Conservation (phyloP, 164 flowering plant genomes). For the Stephania yunnanensis region DNA sequence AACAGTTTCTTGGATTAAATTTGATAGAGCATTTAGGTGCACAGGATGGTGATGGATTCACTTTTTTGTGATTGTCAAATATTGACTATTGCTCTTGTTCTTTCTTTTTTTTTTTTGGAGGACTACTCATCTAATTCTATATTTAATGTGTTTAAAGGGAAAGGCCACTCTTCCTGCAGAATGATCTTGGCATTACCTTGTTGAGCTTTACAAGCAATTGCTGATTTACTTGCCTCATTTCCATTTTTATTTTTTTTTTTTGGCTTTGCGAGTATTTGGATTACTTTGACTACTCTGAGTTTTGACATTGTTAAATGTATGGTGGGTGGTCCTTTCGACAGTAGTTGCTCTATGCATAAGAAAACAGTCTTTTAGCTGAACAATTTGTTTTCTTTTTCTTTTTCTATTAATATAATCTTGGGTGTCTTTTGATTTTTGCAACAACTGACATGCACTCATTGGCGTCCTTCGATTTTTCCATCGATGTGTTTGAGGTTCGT, state of each 20-base stretch:
- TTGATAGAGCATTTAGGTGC: neutral
- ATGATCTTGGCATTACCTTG: neutral
- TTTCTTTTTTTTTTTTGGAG: neutral
- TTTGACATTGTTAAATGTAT: too few relatives aligned
- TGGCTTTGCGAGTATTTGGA: neutral
- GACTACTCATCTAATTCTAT: neutral
- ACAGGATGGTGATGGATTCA: neutral
- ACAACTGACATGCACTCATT: too few relatives aligned
- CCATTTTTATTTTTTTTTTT: too few relatives aligned
- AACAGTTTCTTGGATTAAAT: neutral
- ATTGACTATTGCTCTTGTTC: neutral
- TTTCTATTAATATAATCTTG: too few relatives aligned
- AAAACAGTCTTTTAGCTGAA: too few relatives aligned
- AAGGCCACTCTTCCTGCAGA: neutral
- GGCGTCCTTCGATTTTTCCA: too few relatives aligned
- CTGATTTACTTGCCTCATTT: neutral
- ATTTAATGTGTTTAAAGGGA: neutral
- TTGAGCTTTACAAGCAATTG: neutral
- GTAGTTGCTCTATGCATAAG: too few relatives aligned
- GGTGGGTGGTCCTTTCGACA: too few relatives aligned
- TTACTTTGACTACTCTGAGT: too few relatives aligned
- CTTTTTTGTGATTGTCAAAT: neutral
- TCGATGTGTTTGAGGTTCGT: too few relatives aligned
- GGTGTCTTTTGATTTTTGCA: too few relatives aligned
- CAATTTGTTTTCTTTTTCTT: too few relatives aligned